These are phyloP conservation scores for Udeniomyces megalosporus DNA, from an alignment of 768 basidiomycete species.

Conservation along the genomic window DNA sequence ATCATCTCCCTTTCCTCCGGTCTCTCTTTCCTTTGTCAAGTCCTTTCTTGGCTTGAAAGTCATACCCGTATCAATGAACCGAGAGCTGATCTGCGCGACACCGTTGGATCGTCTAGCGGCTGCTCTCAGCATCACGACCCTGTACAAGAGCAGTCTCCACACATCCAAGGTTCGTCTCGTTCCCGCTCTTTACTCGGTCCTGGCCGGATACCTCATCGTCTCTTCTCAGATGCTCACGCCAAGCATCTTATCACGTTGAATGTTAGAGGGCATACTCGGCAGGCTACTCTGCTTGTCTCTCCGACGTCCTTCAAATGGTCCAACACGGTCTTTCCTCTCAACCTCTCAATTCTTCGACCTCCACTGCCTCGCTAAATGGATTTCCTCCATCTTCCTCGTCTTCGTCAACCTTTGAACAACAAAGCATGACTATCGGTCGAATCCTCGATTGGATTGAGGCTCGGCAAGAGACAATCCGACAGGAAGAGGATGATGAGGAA, in stretches of 20 bases:
- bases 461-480: constrained; percentile 16
- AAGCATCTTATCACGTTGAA: no score
- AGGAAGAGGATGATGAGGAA: constrained; percentile 13
- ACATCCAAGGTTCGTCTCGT: constrained; percentile 19
- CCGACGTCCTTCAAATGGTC: constrained; percentile 20
- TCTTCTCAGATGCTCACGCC: no score
- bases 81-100: no score
- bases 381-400: no score
- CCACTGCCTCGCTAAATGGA: no score
- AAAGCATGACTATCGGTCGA: constrained; percentile 18
- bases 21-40: background rate
- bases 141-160: constrained; percentile 19
- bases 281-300: constrained; percentile 14
- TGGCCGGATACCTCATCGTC: background rate
- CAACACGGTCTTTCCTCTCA: constrained; percentile 17
- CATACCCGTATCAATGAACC: no score
- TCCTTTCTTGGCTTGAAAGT: background rate
- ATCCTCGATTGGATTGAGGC: constrained; percentile 23
- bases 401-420: background rate
- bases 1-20: no score
- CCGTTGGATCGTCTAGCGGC: constrained; percentile 15
- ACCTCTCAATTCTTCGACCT: no score
- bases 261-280: constrained; percentile 9
- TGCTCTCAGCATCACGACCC: constrained; percentile 19
- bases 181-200: background rate